Conservation (phyloP, 2,329 filamentous ascomycete species). For the Zymoseptoria brevis region DNA sequence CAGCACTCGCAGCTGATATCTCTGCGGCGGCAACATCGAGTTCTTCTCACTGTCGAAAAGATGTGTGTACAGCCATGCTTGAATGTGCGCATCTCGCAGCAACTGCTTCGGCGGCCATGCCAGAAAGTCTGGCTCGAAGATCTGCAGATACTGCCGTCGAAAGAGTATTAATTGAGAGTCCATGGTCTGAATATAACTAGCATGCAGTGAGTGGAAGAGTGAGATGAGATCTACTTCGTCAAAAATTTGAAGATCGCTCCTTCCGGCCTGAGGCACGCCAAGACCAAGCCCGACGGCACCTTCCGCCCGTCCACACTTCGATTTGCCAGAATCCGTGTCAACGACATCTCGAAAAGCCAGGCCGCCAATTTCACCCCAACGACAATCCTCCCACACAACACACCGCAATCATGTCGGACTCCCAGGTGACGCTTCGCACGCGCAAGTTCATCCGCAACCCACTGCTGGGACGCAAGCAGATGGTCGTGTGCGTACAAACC, state of each 20-base stretch:
- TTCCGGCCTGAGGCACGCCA: slow-evolving; percentile 3
- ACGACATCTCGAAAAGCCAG: slow-evolving; percentile 9
- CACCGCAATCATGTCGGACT: slow-evolving; percentile 71
- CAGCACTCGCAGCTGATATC: slow-evolving; percentile 64
- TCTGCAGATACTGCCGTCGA: slow-evolving; percentile 70
- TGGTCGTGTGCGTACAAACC: slow-evolving; percentile 69
- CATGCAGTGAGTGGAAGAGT: not conserved
- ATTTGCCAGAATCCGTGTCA: not conserved
- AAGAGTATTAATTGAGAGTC: slow-evolving; percentile 40
- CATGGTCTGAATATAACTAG: slow-evolving; percentile 12
- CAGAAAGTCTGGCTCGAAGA: slow-evolving; percentile 54
- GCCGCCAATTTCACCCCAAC: slow-evolving; percentile 14
- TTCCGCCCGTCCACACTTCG: not conserved
- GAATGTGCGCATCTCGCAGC: slow-evolving; percentile 54
- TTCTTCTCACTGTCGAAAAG: slow-evolving; percentile 57
- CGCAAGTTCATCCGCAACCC: slow-evolving; percentile 99
- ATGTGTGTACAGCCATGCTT: slow-evolving; percentile 56
- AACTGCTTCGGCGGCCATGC: slow-evolving; percentile 54
- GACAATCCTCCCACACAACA: slow-evolving; percentile 5
- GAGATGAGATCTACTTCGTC: not conserved
- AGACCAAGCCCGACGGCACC: slow-evolving; percentile 1
- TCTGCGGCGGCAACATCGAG: slow-evolving; percentile 53
- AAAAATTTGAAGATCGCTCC: not conserved
- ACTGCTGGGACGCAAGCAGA: slow-evolving; percentile 97
- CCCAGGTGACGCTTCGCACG: slow-evolving; percentile 60